These are phyloP conservation scores for Heliamphora pulchella DNA, from an alignment of 179 eudicot species.

Conservation along the genomic window DNA sequence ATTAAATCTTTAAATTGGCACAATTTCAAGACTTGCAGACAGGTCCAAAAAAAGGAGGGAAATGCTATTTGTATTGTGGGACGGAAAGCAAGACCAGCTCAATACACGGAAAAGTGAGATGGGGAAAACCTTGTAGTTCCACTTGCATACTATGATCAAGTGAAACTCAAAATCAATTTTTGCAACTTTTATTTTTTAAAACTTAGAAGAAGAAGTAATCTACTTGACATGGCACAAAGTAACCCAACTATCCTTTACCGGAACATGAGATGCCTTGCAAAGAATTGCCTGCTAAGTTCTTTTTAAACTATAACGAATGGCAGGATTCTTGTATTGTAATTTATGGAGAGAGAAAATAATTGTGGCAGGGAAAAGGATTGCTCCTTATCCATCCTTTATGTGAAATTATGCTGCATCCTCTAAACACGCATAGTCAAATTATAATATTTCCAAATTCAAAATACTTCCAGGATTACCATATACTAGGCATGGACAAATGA, in stretches of 20 bases:
- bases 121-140: not conserved
- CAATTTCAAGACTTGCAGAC: not conserved
- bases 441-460: too few relatives aligned
- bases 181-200: not conserved
- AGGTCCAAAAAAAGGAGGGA: not conserved
- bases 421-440: too few relatives aligned
- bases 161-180: not conserved
- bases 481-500: too few relatives aligned
- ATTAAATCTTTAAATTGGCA: conserved; percentile 2
- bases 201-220: not conserved
- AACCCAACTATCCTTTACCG: not conserved
- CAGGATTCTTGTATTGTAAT: too few relatives aligned
- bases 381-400: too few relatives aligned
- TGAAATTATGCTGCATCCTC: too few relatives aligned
- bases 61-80: not conserved
- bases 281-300: too few relatives aligned
- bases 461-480: too few relatives aligned
- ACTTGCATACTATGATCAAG: not conserved
- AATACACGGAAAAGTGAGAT: not conserved
- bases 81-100: not conserved
- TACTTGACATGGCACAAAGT: not conserved
- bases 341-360: too few relatives aligned
- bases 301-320: too few relatives aligned
- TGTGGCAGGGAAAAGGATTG: too few relatives aligned
- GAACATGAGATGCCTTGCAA: not conserved